Percentiles rank a stretch among this genome's conserved stretches.
Evolutionary conservation across 2,329 filamentous ascomycete species (phyloP).

Genomic region (Ceratocystis cubensis): DNA sequence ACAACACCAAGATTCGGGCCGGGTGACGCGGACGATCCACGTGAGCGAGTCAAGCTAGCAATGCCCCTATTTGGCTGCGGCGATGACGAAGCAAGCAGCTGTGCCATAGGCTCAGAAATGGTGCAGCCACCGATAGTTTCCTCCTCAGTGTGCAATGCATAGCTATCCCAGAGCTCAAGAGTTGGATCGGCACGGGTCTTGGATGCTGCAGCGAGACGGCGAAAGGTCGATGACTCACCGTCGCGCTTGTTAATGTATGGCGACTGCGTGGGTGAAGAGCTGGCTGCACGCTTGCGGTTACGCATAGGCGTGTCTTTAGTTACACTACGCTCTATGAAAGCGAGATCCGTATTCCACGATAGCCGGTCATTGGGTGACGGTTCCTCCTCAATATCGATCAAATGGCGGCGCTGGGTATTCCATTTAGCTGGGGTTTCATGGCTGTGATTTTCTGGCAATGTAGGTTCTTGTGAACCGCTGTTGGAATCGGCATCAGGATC

Average conservation of each 20-base stretch:
- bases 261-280: slow-evolving; percentile 61
- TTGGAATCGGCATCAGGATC: slow-evolving; percentile 18
- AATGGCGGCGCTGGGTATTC: slow-evolving; percentile 37
- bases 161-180: slow-evolving; percentile 65
- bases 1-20: not conserved
- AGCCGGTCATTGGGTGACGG: slow-evolving; percentile 49
- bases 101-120: slow-evolving; percentile 14
- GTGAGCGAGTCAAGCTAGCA: not conserved
- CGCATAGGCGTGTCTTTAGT: slow-evolving; percentile 38
- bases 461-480: slow-evolving; percentile 13
- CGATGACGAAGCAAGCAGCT: slow-evolving; percentile 43
- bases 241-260: slow-evolving; percentile 30
- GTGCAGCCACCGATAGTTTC: not conserved
- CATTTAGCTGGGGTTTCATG: slow-evolving; percentile 42
- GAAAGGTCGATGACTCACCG: slow-evolving; percentile 20
- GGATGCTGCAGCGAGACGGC: slow-evolving; percentile 19
- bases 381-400: slow-evolving; percentile 35
- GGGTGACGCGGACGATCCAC: not conserved
- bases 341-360: slow-evolving; percentile 45
- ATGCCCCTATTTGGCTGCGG: slow-evolving; percentile 45
- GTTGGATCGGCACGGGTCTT: slow-evolving; percentile 56
- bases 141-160: slow-evolving; percentile 40
- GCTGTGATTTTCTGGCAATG: slow-evolving; percentile 28
- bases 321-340: slow-evolving; percentile 33
- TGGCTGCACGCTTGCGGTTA: slow-evolving; percentile 54